Base-by-base conservation (phyloP, 148 eudicot species). In the Rhododendron griersonianum region DNA sequence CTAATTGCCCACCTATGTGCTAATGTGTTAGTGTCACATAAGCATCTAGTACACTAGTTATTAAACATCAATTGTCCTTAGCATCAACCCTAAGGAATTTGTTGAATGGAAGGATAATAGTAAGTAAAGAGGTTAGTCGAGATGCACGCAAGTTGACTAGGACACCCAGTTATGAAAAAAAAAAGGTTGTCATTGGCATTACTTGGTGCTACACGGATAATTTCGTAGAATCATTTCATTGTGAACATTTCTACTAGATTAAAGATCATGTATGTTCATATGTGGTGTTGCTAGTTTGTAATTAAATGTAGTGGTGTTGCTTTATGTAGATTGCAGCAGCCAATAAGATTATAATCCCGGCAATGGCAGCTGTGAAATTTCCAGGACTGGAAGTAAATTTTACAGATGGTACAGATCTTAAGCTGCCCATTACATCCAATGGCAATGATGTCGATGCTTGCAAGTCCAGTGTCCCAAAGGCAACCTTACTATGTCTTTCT, bases 281-380 rank as follows among this genome's bases (percentile, higher is more conserved):
- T 15, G 61, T 1, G 35, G 37, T 33, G 76, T 33, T 71, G 39
- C 4, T 14, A 28, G 16, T 69, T 69, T 28, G 37, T 11, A 69
- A 83, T 76, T 84, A 78, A 81, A 85, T 71, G 75, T 84, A 85
- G 14, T 69, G 84, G 84, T 88, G 41, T 80, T 86, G 11, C 84
- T 85, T 37, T 89, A 74, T 84, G 78, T 82, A 97, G 99, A 90
- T 97, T 90, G 93, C 94, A 51, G 83, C 79, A 85, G 99, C 99
- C n/a, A 94, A 91, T 88, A 92, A 95, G 94, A 86, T 86, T 81
- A 82, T 97, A 35, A 85, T 94, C 51, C 98, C 98, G 14, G 95
- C 93, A 65, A 91, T 92, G 80, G 90, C 86, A n/a, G 98, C 99
- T 18, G 90, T 91, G 74, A 97, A 97, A 92, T 97, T 97, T 86